Conservation (phyloP, 2,329 filamentous ascomycete genomes). For the Colletotrichum chrysophilum region DNA sequence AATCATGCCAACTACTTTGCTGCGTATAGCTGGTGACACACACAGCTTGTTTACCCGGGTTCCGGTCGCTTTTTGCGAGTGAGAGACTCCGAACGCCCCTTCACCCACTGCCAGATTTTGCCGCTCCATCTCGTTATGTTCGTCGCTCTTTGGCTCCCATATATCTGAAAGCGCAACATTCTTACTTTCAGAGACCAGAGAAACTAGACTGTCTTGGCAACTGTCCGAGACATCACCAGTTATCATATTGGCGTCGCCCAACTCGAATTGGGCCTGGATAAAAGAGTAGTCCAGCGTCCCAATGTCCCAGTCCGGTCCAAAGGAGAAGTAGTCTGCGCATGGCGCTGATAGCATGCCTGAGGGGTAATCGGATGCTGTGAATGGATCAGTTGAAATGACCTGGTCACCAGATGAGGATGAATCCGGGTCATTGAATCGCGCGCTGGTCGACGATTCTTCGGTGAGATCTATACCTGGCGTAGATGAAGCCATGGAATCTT, state of each 20-base stretch:
- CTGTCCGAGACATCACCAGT: background rate
- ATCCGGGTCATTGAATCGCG: background rate
- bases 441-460: background rate
- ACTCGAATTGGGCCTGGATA: background rate
- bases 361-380: background rate
- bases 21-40: background rate
- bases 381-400: background rate
- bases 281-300: background rate
- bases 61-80: background rate
- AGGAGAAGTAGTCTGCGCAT: background rate
- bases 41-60: background rate
- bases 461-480: background rate
- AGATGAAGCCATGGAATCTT: background rate
- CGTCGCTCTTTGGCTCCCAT: background rate
- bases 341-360: background rate
- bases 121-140: background rate
- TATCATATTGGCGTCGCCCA: background rate
- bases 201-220: constrained; percentile 23
- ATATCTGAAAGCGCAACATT: background rate
- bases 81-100: background rate
- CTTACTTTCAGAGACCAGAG: background rate
- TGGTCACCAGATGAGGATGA: background rate
- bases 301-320: background rate
- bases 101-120: background rate
- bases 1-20: background rate